Base-by-base conservation (phyloP, 345 rosid species). In the Stellera chamaejasme region DNA sequence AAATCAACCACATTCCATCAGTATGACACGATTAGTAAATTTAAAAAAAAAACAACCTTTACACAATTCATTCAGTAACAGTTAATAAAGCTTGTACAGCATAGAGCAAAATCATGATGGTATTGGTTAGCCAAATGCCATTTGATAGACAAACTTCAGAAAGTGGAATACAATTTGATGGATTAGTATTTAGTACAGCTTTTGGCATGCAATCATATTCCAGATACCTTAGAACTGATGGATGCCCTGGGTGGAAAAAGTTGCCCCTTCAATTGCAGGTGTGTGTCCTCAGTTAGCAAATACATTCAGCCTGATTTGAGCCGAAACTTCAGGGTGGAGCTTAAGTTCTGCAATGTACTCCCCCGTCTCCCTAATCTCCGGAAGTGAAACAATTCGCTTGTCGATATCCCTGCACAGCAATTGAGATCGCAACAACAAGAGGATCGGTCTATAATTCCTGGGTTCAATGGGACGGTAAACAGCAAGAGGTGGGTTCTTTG, bases 291-390 rank as follows among this genome's bases (percentile, higher is more conserved):
- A 88, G 73, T 84, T 93, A 32, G 96, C 89, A 61, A 10, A 81
- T 60, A 93, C 97, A 49, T 81, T 93, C 69, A 93, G 27, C 78
- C 74, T 79, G 61, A 88, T 77, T 55, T 72, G 84, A 45, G 97
- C 97, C 36, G 82, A 82, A 58, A 93, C 97, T 69, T 93, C 97
- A 0, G 97, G 94, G 53, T 88, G 99, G 70, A 93, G 97, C 75
- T 82, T 93, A 43, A 93, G 79, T 70, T 93, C 94, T 19, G 93
- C 98, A 14, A 84, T 59, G 66, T 88, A 86, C 72, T 86, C 95
- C 56, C 98, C 98, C 0, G 88, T 82, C 75, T 92, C 98, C 60
- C 93, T 79, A 50, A 92, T 88, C 51, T 92, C 98, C 3, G 97
- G 98, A 66, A 92, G 76, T 46, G 63, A 56, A 46, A 92, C 86